Evolutionary conservation across 306 rosid genomes (phyloP).

Genomic region (Cicer yamashitae): DNA sequence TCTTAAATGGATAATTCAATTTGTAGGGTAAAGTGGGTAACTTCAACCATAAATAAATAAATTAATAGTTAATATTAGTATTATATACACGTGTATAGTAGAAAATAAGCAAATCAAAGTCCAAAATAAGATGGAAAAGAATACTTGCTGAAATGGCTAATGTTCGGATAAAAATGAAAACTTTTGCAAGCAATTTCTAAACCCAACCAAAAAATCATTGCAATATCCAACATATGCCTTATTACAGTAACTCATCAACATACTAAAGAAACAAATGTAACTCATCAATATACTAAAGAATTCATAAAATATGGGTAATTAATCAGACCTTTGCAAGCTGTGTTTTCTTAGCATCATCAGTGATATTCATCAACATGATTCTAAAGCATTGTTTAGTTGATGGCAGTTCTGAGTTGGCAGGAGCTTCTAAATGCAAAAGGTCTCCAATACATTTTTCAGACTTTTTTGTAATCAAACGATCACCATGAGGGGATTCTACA

Average conservation of each 20-base stretch:
- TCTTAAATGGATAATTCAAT: no score
- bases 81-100: no score
- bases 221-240: not conserved
- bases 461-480: slow-evolving; percentile 47
- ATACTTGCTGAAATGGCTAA: not conserved
- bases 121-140: slow-evolving; percentile 3
- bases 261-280: not conserved
- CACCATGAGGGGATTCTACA: slow-evolving; percentile 46
- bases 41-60: no score
- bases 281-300: slow-evolving; percentile 29
- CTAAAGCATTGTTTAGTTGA: slow-evolving; percentile 56
- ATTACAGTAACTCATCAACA: not conserved
- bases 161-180: not conserved
- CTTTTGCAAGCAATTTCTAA: not conserved
- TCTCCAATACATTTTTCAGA: slow-evolving; percentile 45
- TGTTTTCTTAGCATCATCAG: slow-evolving; percentile 70
- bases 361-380: slow-evolving; percentile 90
- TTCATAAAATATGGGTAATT: slow-evolving; percentile 27
- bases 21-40: no score
- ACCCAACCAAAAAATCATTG: not conserved
- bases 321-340: slow-evolving; percentile 72
- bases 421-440: slow-evolving; percentile 50
- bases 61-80: no score
- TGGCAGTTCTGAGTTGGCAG: slow-evolving; percentile 46
- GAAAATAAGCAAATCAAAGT: not conserved